Conservation (phyloP, 169 alveolate genomes). For the Amoebophrya sp. region DNA sequence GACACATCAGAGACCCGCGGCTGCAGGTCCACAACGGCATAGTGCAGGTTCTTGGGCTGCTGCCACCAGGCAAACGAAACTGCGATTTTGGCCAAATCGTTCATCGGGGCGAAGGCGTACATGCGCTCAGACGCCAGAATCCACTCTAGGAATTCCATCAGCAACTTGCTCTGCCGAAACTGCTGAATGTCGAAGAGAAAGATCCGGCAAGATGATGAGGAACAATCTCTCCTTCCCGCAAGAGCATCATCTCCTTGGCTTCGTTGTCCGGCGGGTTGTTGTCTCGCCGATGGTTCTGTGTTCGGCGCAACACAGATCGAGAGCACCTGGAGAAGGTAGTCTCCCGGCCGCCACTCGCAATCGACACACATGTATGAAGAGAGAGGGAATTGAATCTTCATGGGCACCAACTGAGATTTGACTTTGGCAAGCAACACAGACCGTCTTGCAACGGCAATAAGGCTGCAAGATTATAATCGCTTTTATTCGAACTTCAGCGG, state of each 20-base stretch:
- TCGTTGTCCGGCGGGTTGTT: not conserved
- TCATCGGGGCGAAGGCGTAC: not conserved
- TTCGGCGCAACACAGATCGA: not conserved
- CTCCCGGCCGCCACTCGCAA: not conserved
- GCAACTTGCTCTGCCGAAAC: not conserved
- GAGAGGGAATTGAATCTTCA: not conserved
- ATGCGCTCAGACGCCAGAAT: not conserved
- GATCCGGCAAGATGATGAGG: not conserved
- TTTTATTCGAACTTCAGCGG: no score
- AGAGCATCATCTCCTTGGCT: not conserved
- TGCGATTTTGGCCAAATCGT: not conserved
- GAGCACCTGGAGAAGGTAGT: not conserved
- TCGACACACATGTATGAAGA: not conserved
- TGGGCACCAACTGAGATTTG: not conserved
- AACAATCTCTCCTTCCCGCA: not conserved
- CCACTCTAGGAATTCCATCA: not conserved
- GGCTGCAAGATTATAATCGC: no score
- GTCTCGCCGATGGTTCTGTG: not conserved
- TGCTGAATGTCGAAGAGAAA: not conserved
- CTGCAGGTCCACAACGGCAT: not conserved
- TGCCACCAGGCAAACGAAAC: not conserved
- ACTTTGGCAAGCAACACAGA: no score
- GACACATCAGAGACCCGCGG: not conserved
- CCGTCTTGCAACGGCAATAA: no score
- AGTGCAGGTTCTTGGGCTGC: not conserved